These are phyloP conservation scores for Plasmodium berghei DNA, from an alignment of 169 alveolate genomes.

Conservation along the genomic window DNA sequence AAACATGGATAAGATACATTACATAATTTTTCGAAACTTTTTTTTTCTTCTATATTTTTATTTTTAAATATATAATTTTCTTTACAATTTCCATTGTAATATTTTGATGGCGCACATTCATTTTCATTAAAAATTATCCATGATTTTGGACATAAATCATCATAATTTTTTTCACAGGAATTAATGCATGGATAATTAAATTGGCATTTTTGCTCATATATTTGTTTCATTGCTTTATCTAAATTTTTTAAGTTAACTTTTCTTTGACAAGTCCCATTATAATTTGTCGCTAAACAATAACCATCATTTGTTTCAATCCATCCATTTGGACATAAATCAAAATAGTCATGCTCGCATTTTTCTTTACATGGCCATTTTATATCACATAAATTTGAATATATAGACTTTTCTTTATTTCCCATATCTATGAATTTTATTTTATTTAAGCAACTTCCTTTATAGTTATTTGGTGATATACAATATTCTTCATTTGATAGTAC, in stretches of 20 bases:
- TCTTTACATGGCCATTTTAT: constrained; percentile 73
- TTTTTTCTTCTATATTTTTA: constrained; percentile 63
- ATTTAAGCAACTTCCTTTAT: constrained; percentile 73
- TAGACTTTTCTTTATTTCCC: constrained; percentile 61
- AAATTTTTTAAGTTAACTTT: constrained; percentile 53
- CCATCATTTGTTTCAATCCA: constrained; percentile 79
- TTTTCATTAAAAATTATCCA: constrained; percentile 49
- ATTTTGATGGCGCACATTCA: constrained; percentile 74
- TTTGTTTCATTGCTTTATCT: constrained; percentile 59
- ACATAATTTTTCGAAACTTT: constrained; percentile 64
- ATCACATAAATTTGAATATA: constrained; percentile 72
- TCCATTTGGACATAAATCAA: constrained; percentile 84
- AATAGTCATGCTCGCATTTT: constrained; percentile 81
- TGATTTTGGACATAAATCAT: constrained; percentile 55
- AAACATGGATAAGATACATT: constrained; percentile 70
- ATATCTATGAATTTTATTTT: constrained; percentile 47
- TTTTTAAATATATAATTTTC: constrained; percentile 66
- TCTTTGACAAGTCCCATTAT: constrained; percentile 52
- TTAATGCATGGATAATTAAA: constrained; percentile 70
- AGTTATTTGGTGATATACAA: constrained; percentile 82
- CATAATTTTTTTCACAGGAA: constrained; percentile 72
- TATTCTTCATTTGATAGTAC: constrained; percentile 35
- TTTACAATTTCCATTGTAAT: constrained; percentile 68
- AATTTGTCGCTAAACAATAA: constrained; percentile 70
- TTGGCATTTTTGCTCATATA: constrained; percentile 73